Percentiles rank a stretch among this genome's conserved stretches.
These are phyloP conservation scores for Pythium volutum DNA, from an alignment of 352 stramenopile genomes.

Conservation along the genomic window DNA sequence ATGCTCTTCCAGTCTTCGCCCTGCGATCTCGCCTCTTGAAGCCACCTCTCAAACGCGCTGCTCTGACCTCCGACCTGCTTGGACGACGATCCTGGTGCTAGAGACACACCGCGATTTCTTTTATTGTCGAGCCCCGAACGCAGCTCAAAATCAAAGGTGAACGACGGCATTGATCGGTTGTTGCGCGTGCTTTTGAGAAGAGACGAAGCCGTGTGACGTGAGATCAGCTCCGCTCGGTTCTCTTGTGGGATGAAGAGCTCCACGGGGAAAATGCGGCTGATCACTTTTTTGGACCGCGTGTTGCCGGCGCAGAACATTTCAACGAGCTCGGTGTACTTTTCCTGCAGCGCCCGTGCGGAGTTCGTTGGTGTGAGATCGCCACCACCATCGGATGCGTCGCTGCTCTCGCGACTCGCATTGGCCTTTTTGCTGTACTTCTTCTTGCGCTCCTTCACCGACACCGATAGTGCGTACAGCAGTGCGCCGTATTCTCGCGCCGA, in stretches of 20 bases:
- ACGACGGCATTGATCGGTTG: conserved; percentile 52
- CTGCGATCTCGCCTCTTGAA: conserved; percentile 58
- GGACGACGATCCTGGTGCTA: conserved; percentile 2
- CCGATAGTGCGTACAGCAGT: conserved; percentile 63
- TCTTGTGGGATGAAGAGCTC: conserved; percentile 74
- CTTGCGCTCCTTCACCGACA: conserved; percentile 36
- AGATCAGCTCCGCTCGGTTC: conserved; percentile 47
- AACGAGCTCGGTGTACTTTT: conserved; percentile 67
- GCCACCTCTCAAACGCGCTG: conserved; percentile 59
- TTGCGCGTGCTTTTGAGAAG: conserved; percentile 39
- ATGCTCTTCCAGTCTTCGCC: conserved; percentile 76
- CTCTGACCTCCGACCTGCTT: conserved; percentile 2
- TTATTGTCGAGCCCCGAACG: conserved; percentile 43
- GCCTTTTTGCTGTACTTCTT: conserved; percentile 6
- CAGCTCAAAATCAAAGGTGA: conserved; percentile 68
- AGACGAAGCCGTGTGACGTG: conserved; percentile 52
- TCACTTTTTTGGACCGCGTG: conserved; percentile 66
- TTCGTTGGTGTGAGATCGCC: conserved; percentile 42
- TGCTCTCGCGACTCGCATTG: conserved; percentile 13
- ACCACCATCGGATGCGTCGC: conserved; percentile 16
- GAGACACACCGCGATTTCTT: conserved; percentile 31
- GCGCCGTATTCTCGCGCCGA: conserved; percentile 72
- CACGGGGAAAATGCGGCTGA: conserved; percentile 78
- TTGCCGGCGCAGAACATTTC: conserved; percentile 84
- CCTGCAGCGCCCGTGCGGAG: conserved; percentile 27